A percentile compares a stretch with the other conserved stretches of the same genome.
phyloP scores from a whole-genome alignment of 345 rosid genomes.

The Populus simonii region DNA sequence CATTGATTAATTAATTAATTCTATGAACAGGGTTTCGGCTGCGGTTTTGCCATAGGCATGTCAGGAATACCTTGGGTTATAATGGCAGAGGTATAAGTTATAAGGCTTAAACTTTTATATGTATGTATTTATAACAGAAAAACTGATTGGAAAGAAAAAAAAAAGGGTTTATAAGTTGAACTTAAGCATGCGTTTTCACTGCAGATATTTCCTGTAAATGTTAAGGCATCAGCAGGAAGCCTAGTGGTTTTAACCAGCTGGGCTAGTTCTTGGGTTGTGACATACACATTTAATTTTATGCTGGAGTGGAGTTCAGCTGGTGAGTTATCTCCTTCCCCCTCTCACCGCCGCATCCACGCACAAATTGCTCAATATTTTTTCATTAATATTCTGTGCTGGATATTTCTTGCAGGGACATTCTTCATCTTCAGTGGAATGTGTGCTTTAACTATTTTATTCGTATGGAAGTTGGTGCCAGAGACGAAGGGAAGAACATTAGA shows the following conservation, averaged over 20 bases:
- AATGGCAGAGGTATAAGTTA: constrained; percentile 73
- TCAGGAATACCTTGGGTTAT: constrained; percentile 81
- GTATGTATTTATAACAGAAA: not conserved
- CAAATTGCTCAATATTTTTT: not conserved
- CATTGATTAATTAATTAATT: not conserved
- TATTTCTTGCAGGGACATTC: constrained; percentile 5
- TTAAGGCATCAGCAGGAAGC: constrained; percentile 4
- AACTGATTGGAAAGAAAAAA: not conserved
- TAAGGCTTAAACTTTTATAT: not conserved
- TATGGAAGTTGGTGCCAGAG: constrained; percentile 9
- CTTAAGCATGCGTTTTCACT: not conserved
- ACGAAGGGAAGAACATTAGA: constrained; percentile 15
- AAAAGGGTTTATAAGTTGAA: not conserved
- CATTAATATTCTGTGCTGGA: not conserved
- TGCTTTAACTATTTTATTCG: not conserved
- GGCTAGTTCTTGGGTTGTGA: constrained; percentile 4
- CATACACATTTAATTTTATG: constrained; percentile 3
- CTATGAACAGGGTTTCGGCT: constrained; percentile 32
- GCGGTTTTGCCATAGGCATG: constrained; percentile 59
- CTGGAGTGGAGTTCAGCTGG: not conserved
- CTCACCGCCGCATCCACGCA: not conserved
- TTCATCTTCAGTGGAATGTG: constrained; percentile 6
- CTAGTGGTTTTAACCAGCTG: not conserved
- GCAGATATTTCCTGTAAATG: not conserved
- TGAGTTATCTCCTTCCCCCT: not conserved